Evolutionary conservation across 179 eudicot genomes (phyloP).

Genomic region (Silene noctiflora): DNA sequence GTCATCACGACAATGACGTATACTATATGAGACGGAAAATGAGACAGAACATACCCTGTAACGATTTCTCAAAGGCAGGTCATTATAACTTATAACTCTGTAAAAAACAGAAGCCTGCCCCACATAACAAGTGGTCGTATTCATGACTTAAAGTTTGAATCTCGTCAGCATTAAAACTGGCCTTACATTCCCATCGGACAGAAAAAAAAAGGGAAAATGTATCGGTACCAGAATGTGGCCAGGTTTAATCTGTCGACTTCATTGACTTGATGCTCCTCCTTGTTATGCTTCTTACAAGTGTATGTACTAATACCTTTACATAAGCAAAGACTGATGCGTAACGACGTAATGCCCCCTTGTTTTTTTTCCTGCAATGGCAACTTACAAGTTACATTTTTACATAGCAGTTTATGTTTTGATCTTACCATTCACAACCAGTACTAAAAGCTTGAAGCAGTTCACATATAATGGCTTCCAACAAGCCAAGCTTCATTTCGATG

Average conservation of each 20-base stretch:
- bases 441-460: slow-evolving; percentile 24
- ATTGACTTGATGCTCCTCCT: no score
- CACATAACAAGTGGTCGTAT: no score
- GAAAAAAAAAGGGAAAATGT: no score
- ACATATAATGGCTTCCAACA: slow-evolving; percentile 34
- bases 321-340: background rate
- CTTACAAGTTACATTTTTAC: background rate
- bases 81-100: background rate
- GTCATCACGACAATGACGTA: no score
- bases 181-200: no score
- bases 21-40: no score
- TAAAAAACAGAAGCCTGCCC: no score
- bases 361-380: slow-evolving; percentile 14
- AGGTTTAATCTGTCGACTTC: no score
- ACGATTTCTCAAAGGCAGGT: slow-evolving; percentile 1
- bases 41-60: background rate
- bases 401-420: background rate
- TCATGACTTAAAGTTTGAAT: no score
- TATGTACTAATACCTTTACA: background rate
- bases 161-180: no score
- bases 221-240: no score
- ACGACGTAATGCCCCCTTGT: background rate
- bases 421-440: slow-evolving; percentile 12
- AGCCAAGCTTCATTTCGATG: slow-evolving; percentile 31
- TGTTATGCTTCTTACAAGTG: no score